A percentile compares a stretch with the other conserved stretches of the same genome.
Conservation (phyloP, 208 protist genomes). For the Herpetomonas samuelpessoai region DNA sequence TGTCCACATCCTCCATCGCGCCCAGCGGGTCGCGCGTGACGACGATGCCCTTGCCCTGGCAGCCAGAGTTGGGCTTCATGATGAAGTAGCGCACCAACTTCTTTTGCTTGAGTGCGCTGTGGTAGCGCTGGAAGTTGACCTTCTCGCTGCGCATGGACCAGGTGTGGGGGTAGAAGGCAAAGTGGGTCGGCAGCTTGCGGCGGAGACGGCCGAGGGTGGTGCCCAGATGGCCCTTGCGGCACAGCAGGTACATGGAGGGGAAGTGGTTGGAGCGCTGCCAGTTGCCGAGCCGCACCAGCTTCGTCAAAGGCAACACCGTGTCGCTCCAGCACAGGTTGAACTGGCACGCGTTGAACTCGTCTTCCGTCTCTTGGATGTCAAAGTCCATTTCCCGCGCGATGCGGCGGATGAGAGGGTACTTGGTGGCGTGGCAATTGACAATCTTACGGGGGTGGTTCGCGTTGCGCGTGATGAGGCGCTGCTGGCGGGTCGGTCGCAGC, state of each 20-base stretch:
- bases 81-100: slow-evolving; percentile 90
- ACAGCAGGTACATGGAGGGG: slow-evolving; percentile 93
- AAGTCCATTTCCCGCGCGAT: slow-evolving; percentile 76
- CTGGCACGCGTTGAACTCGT: slow-evolving; percentile 79
- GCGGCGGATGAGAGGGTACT: slow-evolving; percentile 80
- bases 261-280: slow-evolving; percentile 97
- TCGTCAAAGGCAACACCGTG: slow-evolving; percentile 84
- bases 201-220: slow-evolving; percentile 88
- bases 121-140: slow-evolving; percentile 67
- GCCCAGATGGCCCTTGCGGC: slow-evolving; percentile 91
- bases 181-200: slow-evolving; percentile 79
- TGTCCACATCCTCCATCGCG: slow-evolving; percentile 76
- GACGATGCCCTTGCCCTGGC: slow-evolving; percentile 93
- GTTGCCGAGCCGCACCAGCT: slow-evolving; percentile 82
- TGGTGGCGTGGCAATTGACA: slow-evolving; percentile 70
- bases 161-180: slow-evolving; percentile 88
- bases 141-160: slow-evolving; percentile 85
- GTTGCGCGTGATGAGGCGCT: slow-evolving; percentile 23
- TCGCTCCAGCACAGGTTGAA: slow-evolving; percentile 96
- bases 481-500: slow-evolving; percentile 19
- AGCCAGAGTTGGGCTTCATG: slow-evolving; percentile 92
- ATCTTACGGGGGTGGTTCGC: slow-evolving; percentile 47
- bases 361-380: slow-evolving; percentile 67
- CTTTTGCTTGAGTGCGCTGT: slow-evolving; percentile 42
- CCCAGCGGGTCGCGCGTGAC: slow-evolving; percentile 86